Conservation (phyloP, 352 stramenopile genomes). For the Poterioochromonas sp. region DNA sequence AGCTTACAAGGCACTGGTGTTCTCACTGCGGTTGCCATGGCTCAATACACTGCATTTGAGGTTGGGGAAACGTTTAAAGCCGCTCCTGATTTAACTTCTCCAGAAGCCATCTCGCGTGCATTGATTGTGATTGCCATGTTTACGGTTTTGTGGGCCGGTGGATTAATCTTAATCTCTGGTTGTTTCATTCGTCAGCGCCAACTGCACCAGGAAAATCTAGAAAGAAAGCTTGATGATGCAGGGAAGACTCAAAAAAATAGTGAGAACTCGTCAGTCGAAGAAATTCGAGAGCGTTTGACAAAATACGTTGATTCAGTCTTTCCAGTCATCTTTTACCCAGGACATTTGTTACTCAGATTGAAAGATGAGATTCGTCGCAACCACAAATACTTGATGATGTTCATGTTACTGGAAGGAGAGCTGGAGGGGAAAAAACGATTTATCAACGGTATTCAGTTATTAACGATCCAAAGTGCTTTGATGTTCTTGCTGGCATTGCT, state of each 20-base stretch:
- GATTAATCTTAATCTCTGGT: not conserved
- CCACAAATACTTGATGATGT: not conserved
- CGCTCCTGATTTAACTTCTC: not conserved
- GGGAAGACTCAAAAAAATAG: too few species aligned
- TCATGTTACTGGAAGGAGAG: not conserved
- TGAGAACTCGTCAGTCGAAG: not conserved
- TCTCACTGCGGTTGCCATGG: not conserved
- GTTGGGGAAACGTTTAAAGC: not conserved
- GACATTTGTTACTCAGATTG: not conserved
- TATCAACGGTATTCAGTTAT: not conserved
- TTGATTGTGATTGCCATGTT: not conserved
- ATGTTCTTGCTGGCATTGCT: slow-evolving; percentile 22
- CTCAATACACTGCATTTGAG: not conserved
- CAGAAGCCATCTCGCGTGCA: not conserved
- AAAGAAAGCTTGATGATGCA: too few species aligned
- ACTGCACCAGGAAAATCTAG: too few species aligned
- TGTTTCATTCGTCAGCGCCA: too few species aligned
- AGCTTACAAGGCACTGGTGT: not conserved
- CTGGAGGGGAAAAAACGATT: not conserved
- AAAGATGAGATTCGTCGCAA: not conserved
- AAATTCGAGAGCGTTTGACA: not conserved
- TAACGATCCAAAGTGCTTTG: slow-evolving; percentile 11
- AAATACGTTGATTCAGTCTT: not conserved
- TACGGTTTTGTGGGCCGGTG: not conserved
- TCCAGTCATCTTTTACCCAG: not conserved